Conservation (phyloP, 163 green algal genomes). For the Scenedesmus sp. region DNA sequence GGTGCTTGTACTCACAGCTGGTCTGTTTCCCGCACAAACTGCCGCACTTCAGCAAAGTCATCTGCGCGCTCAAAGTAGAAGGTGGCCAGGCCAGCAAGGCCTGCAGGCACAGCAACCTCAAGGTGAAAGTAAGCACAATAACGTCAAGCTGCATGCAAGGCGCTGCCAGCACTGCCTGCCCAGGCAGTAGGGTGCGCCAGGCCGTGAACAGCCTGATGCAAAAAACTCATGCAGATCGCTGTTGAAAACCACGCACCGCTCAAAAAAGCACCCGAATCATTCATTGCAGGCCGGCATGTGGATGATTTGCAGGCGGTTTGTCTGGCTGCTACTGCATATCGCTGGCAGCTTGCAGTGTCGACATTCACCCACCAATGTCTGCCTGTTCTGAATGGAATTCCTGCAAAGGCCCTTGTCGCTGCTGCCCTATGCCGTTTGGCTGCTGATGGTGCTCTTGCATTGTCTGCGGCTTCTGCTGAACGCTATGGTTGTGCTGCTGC, state of each 20-base stretch:
- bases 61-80: conserved; percentile 88
- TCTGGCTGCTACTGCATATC: not conserved
- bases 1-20: conserved; percentile 47
- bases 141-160: too few species aligned
- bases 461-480: not conserved
- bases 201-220: too few species aligned
- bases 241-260: too few species aligned
- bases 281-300: too few species aligned
- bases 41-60: conserved; percentile 87
- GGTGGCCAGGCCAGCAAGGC: conserved; percentile 76
- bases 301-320: too few species aligned
- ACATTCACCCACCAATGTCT: not conserved
- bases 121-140: not conserved
- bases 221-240: too few species aligned
- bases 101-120: conserved; percentile 46
- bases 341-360: not conserved
- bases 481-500: not conserved
- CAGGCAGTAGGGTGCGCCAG: too few species aligned
- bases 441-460: not conserved
- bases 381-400: not conserved
- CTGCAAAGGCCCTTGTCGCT: not conserved
- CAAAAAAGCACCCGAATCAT: too few species aligned
- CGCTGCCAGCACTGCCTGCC: too few species aligned
- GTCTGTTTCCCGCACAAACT: conserved; percentile 76
- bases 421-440: not conserved